Evolutionary conservation across 768 basidiomycete genomes (phyloP).

Genomic region (Trametes sanguinea): DNA sequence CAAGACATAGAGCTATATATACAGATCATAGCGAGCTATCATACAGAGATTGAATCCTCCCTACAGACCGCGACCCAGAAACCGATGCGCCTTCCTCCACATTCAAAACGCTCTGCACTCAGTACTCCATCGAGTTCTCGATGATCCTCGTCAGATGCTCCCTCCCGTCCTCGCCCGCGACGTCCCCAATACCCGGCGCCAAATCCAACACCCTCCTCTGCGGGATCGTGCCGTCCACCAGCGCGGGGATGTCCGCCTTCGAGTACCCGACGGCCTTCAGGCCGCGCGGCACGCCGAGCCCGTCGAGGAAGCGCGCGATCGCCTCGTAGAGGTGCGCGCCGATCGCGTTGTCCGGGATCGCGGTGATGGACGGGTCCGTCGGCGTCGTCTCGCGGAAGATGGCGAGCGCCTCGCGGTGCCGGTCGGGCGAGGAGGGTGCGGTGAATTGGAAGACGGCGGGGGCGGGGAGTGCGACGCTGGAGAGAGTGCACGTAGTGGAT

Average conservation of each 20-base stretch:
- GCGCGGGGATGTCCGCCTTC: conserved; percentile 60
- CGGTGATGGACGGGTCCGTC: conserved; percentile 69
- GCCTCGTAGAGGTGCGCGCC: conserved; percentile 81
- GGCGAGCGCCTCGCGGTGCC: conserved; percentile 86
- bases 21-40: no score
- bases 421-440: conserved; percentile 87
- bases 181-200: conserved; percentile 86
- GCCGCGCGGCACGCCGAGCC: conserved; percentile 82
- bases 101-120: conserved; percentile 18
- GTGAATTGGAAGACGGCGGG: conserved; percentile 97
- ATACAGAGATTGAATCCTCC: no score
- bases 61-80: no score
- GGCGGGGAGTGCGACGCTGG: conserved; percentile 82
- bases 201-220: conserved; percentile 91
- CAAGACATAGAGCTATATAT: background rate
- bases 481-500: background rate
- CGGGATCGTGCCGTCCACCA: conserved; percentile 91
- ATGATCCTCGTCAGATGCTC: conserved; percentile 83
- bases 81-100: no score
- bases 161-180: conserved; percentile 79
- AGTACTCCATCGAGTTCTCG: conserved; percentile 79
- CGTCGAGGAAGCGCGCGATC: conserved; percentile 86
- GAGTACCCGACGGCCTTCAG: conserved; percentile 81
- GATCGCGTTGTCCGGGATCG: conserved; percentile 77
- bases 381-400: conserved; percentile 72